These are phyloP conservation scores for Coffea eugenioides DNA, from an alignment of 257 asterid genomes.

Conservation along the genomic window DNA sequence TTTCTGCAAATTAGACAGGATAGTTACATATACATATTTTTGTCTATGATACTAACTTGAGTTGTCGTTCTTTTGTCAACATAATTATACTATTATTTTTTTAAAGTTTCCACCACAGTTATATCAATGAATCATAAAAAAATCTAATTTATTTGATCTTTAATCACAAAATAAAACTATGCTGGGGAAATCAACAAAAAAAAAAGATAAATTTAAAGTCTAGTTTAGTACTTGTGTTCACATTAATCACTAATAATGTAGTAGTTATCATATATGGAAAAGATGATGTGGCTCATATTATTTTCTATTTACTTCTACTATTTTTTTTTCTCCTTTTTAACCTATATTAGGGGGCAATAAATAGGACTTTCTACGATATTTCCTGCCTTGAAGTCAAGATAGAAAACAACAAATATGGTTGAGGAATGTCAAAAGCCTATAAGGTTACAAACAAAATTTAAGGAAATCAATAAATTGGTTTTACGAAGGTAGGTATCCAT, in stretches of 20 bases:
- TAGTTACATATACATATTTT: too few species aligned
- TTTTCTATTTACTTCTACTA: background rate
- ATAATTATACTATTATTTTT: too few species aligned
- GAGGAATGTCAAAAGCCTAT: background rate
- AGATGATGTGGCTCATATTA: background rate
- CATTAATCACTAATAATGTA: background rate
- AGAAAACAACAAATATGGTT: background rate
- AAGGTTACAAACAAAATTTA: background rate
- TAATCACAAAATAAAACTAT: background rate
- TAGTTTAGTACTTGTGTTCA: background rate
- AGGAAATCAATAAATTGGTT: background rate
- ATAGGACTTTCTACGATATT: background rate
- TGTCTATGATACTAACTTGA: too few species aligned
- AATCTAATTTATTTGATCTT: background rate
- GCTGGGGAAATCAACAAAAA: background rate
- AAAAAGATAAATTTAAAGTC: too few species aligned
- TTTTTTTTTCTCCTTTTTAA: background rate
- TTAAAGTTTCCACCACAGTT: background rate
- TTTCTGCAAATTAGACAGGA: too few species aligned
- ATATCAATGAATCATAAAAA: too few species aligned
- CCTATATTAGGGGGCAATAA: background rate
- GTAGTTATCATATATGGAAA: background rate
- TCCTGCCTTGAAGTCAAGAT: background rate
- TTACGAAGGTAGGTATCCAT: background rate
- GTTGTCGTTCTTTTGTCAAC: too few species aligned